phyloP scores from a whole-genome alignment of 495 filamentous ascomycete species.

The Viridothelium virens region DNA sequence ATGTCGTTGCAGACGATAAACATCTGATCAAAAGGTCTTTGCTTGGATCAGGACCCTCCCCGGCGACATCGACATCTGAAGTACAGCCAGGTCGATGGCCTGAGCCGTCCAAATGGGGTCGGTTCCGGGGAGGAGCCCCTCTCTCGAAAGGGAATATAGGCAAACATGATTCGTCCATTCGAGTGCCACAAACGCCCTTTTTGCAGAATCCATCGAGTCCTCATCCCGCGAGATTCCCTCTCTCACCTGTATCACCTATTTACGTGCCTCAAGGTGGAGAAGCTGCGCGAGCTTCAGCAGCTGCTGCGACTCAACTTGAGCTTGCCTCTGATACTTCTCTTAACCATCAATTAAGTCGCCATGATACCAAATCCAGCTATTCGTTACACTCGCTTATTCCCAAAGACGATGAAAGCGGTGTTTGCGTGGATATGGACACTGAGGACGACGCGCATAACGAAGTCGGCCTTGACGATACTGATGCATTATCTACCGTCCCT shows the following conservation, averaged over 20 bases:
- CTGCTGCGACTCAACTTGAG: constrained; percentile 2
- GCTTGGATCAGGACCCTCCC: background rate
- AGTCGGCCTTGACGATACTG: background rate
- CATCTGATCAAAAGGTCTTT: background rate
- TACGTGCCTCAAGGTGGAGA: constrained; percentile 7
- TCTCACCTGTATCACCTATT: background rate
- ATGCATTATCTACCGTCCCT: background rate
- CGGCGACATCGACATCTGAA: background rate
- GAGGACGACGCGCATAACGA: constrained; percentile 16
- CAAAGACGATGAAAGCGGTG: constrained; percentile 9
- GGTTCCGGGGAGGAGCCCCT: background rate
- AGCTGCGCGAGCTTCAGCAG: constrained; percentile 5
- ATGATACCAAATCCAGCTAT: background rate
- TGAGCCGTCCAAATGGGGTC: background rate
- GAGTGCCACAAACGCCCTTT: background rate
- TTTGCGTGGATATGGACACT: constrained; percentile 9
- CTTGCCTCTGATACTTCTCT: background rate
- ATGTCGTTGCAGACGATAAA: constrained; percentile 1
- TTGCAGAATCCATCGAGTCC: background rate
- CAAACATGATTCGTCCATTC: constrained; percentile 8
- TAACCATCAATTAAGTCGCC: background rate
- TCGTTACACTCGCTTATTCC: background rate
- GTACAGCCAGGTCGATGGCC: background rate
- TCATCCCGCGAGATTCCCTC: background rate
- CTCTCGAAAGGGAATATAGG: background rate